phyloP scores from a whole-genome alignment of 2,329 filamentous ascomycete genomes.

The Colletotrichum lindemuthianum region DNA sequence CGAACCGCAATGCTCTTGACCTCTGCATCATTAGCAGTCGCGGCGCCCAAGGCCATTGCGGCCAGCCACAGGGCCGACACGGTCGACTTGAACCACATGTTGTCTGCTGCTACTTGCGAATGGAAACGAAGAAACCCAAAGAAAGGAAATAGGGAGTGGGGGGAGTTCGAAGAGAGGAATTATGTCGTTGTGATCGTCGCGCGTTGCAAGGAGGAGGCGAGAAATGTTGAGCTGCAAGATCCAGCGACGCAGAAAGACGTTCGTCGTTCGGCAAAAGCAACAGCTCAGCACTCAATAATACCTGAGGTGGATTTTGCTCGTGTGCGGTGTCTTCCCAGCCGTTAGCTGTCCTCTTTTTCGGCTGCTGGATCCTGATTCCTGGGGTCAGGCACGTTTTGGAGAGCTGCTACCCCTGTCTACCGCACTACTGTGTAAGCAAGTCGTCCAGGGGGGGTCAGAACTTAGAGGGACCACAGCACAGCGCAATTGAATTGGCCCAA shows the following conservation, averaged over 20 bases:
- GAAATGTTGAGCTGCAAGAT: conserved; percentile 28
- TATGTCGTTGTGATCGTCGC: conserved; percentile 1
- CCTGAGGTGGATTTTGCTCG: conserved; percentile 35
- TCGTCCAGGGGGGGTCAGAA: conserved; percentile 7
- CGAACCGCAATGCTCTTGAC: conserved; percentile 64
- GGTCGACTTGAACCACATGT: conserved; percentile 58
- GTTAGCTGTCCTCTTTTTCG: conserved; percentile 43
- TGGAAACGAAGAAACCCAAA: conserved; percentile 21
- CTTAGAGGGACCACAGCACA: conserved; percentile 2
- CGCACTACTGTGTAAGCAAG: conserved; percentile 28
- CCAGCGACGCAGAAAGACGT: conserved; percentile 34
- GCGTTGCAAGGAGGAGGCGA: conserved; percentile 5
- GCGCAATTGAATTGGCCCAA: conserved; percentile 4
- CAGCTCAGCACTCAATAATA: conserved; percentile 14
- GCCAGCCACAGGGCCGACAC: conserved; percentile 60
- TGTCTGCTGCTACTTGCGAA: conserved; percentile 30
- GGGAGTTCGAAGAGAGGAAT: conserved; percentile 19
- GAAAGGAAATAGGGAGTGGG: conserved; percentile 14
- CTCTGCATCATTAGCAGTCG: conserved; percentile 56
- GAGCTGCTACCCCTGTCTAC: conserved; percentile 32
- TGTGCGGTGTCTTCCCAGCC: conserved; percentile 36
- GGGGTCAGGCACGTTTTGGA: conserved; percentile 36
- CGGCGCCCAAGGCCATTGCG: conserved; percentile 60
- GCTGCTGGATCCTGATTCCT: conserved; percentile 36
- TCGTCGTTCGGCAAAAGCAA: conserved; percentile 24